Evolutionary conservation across 306 rosid species (phyloP).

Genomic region (Cotoneaster glaucophyllus): DNA sequence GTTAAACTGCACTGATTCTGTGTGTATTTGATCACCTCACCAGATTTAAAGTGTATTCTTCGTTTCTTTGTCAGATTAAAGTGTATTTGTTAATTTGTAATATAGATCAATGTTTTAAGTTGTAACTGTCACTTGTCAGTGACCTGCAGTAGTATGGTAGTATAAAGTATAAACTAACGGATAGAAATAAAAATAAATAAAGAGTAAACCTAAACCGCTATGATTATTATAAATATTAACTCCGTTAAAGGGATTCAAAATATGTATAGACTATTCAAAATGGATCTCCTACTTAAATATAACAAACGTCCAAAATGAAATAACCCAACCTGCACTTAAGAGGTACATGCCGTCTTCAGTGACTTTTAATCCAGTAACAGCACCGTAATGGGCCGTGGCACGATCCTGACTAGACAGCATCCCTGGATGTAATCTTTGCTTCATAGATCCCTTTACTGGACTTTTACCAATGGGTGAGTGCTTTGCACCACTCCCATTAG

Average conservation of each 20-base stretch:
- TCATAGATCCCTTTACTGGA: constrained; percentile 56
- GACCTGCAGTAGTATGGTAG: background rate
- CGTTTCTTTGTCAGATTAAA: background rate
- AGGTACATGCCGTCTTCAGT: constrained; percentile 89
- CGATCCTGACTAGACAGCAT: constrained; percentile 86
- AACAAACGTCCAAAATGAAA: background rate
- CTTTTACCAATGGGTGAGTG: constrained; percentile 42
- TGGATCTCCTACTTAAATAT: background rate
- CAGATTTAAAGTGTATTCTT: background rate
- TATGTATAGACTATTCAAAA: background rate
- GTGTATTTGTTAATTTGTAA: background rate
- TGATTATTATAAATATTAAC: background rate
- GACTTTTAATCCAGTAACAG: constrained; percentile 81
- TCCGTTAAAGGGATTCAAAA: background rate
- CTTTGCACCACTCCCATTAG: constrained; percentile 55
- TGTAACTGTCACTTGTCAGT: background rate
- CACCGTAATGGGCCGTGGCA: constrained; percentile 96
- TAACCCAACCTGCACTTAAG: constrained; percentile 72
- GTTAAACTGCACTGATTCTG: background rate
- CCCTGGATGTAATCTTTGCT: constrained; percentile 90
- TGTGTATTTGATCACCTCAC: background rate
- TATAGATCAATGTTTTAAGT: background rate
- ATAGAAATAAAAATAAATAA: background rate
- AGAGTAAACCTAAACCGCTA: background rate
- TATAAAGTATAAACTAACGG: background rate